A percentile compares a stretch with the other conserved stretches of the same genome.
Evolutionary conservation across 192 early-diverging fungal species (phyloP).

Genomic region (Glomus cerebriforme): DNA sequence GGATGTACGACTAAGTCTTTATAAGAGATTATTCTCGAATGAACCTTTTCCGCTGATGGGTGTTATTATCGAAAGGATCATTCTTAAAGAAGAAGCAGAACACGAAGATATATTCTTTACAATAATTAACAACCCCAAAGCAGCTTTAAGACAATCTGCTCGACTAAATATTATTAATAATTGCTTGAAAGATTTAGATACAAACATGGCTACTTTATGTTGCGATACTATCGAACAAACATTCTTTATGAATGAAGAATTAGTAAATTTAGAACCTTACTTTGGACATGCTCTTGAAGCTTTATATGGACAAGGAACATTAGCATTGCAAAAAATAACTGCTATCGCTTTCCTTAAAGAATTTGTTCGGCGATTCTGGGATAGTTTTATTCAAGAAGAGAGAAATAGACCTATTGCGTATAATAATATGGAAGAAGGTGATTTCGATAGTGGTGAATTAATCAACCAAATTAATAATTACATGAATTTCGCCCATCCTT

Average conservation of each 20-base stretch:
- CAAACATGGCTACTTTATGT: conserved; percentile 12
- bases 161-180: conserved; percentile 21
- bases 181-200: conserved; percentile 4
- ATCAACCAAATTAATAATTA: conserved; percentile 14
- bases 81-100: neutral
- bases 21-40: conserved; percentile 15
- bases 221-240: conserved; percentile 28
- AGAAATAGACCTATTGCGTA: neutral
- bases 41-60: neutral
- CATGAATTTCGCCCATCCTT: conserved; percentile 1
- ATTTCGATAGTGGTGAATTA: neutral
- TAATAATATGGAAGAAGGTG: neutral
- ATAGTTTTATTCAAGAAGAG: neutral
- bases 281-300: neutral
- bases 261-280: neutral
- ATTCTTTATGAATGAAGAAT: conserved; percentile 12
- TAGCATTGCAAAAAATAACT: conserved; percentile 22
- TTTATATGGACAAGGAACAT: neutral
- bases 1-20: neutral
- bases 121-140: neutral
- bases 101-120: neutral
- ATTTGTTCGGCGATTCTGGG: conserved; percentile 29
- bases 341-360: conserved; percentile 31
- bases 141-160: neutral
- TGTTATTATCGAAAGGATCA: neutral